phyloP scores from a whole-genome alignment of 805 yeast species.

The Wickerhamomyces queroliae region DNA sequence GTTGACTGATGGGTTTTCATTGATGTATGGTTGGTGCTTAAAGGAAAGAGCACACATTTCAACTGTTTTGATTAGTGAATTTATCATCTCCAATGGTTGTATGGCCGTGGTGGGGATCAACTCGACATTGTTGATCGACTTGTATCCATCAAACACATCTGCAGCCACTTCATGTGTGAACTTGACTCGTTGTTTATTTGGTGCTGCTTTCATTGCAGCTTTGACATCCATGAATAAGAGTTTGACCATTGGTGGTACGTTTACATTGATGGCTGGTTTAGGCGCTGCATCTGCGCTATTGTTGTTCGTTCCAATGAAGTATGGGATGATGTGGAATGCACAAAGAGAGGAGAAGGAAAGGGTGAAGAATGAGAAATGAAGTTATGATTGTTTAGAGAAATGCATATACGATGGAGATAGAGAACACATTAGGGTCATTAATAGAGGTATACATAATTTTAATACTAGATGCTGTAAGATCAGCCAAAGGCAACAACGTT shows the following conservation, averaged over 20 bases:
- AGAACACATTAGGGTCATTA: no score
- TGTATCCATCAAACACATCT: slow-evolving; percentile 65
- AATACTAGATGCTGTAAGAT: background rate
- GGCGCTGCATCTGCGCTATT: slow-evolving; percentile 23
- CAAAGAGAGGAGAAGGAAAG: slow-evolving; percentile 13
- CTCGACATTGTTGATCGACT: slow-evolving; percentile 68
- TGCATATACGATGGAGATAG: no score
- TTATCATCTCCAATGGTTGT: slow-evolving; percentile 51
- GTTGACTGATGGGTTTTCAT: slow-evolving; percentile 32
- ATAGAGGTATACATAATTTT: background rate
- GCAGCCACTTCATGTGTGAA: slow-evolving; percentile 73
- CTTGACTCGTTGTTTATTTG: slow-evolving; percentile 63
- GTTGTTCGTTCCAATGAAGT: slow-evolving; percentile 23
- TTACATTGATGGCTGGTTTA: slow-evolving; percentile 61
- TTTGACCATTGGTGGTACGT: slow-evolving; percentile 72
- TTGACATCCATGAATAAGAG: slow-evolving; percentile 50
- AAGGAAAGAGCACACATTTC: slow-evolving; percentile 40
- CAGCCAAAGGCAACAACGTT: slow-evolving; percentile 41
- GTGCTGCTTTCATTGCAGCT: slow-evolving; percentile 67
- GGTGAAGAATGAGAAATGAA: no score
- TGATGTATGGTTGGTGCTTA: slow-evolving; percentile 74
- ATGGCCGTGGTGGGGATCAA: slow-evolving; percentile 52
- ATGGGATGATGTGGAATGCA: slow-evolving; percentile 25
- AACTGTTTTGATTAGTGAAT: slow-evolving; percentile 52
- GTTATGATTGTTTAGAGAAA: no score